Evolutionary conservation across 1,284 basidiomycete genomes (phyloP).

Genomic region (Fereydounia khargensis): DNA sequence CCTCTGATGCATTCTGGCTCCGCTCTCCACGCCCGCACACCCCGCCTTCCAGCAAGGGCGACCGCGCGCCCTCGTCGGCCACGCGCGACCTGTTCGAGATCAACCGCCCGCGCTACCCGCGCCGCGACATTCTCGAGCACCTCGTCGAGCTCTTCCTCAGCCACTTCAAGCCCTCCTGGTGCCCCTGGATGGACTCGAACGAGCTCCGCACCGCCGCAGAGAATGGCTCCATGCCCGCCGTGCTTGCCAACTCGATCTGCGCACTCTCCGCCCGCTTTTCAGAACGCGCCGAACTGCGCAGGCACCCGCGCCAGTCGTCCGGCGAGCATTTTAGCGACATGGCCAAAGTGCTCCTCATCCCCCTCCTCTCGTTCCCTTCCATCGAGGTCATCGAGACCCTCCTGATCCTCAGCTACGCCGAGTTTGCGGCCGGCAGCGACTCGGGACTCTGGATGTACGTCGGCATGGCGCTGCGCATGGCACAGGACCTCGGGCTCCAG

Average conservation of each 20-base stretch:
- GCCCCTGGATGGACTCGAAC: slow-evolving; percentile 42
- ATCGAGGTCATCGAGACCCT: slow-evolving; percentile 47
- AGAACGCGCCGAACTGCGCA: slow-evolving; percentile 27
- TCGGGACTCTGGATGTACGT: slow-evolving; percentile 49
- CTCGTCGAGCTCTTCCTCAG: slow-evolving; percentile 33
- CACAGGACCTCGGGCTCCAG: slow-evolving; percentile 40
- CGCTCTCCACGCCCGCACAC: slow-evolving; percentile 12
- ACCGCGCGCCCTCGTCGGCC: slow-evolving; percentile 18
- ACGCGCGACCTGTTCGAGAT: slow-evolving; percentile 44
- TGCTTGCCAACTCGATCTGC: slow-evolving; percentile 44
- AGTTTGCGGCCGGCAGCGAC: slow-evolving; percentile 44
- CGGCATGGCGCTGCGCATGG: slow-evolving; percentile 45
- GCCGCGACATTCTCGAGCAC: slow-evolving; percentile 34
- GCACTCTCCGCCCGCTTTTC: slow-evolving; percentile 43
- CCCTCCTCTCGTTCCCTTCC: slow-evolving; percentile 42
- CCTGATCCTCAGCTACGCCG: slow-evolving; percentile 39
- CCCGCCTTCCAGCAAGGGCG: slow-evolving; percentile 16
- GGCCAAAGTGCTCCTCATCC: slow-evolving; percentile 48
- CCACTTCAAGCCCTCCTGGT: slow-evolving; percentile 40
- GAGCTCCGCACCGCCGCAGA: slow-evolving; percentile 28
- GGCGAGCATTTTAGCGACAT: slow-evolving; percentile 47
- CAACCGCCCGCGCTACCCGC: slow-evolving; percentile 39
- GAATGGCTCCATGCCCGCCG: slow-evolving; percentile 38
- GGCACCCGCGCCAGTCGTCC: slow-evolving; percentile 31
- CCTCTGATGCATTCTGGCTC: too few species aligned